A percentile compares a stretch with the other conserved stretches of the same genome.
These are phyloP conservation scores for Corynespora cassiicola DNA, from an alignment of 2,329 filamentous ascomycete genomes.

Conservation along the genomic window DNA sequence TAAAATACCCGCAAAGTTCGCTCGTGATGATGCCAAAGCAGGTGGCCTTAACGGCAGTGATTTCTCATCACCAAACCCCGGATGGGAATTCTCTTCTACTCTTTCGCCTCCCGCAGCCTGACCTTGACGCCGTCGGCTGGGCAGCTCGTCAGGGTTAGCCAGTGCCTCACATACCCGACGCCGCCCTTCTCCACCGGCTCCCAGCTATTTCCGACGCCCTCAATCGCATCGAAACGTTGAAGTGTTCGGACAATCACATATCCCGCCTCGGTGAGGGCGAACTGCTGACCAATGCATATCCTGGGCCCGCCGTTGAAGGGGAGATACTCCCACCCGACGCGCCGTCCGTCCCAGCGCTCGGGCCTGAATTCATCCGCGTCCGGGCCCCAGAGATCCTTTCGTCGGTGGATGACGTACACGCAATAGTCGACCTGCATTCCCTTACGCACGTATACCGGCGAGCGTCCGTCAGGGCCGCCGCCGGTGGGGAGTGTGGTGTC, in stretches of 20 bases:
- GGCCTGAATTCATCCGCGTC: constrained; percentile 46
- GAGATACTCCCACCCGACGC: constrained; percentile 37
- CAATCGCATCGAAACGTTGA: constrained; percentile 36
- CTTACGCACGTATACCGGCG: constrained; percentile 41
- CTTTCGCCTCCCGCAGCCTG: constrained; percentile 36
- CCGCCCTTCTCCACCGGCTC: constrained; percentile 30
- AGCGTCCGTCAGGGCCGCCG: constrained; percentile 40
- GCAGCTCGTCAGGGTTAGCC: constrained; percentile 30
- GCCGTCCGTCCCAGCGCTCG: constrained; percentile 43
- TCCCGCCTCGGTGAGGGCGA: constrained; percentile 37
- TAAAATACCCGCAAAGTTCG: too few species aligned
- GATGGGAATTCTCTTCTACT: too few species aligned
- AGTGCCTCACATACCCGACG: constrained; percentile 26
- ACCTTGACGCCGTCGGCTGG: constrained; percentile 41
- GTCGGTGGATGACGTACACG: constrained; percentile 41
- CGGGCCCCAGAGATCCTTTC: constrained; percentile 44
- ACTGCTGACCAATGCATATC: constrained; percentile 42
- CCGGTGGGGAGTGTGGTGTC: constrained; percentile 44
- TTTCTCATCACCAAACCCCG: too few species aligned
- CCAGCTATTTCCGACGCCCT: constrained; percentile 33
- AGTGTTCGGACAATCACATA: constrained; percentile 34
- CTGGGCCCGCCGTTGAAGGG: constrained; percentile 42
- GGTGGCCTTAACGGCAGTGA: too few species aligned
- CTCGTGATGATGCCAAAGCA: too few species aligned
- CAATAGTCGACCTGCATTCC: constrained; percentile 32